Conservation (phyloP, 23 red algal genomes). For the Chondrus crispus region DNA sequence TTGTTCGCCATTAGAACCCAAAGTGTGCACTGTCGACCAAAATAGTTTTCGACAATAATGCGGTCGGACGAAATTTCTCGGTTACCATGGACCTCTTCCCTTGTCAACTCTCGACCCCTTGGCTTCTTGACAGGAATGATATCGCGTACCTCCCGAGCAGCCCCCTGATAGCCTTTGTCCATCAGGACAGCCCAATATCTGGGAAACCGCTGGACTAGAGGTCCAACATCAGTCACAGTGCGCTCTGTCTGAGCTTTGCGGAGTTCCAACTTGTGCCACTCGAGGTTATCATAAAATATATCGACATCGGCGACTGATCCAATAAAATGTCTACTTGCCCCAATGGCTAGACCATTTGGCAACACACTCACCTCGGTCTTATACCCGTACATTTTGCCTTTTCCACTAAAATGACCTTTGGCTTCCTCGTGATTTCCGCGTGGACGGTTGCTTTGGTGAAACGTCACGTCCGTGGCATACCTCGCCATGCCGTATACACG, state of each 20-base stretch:
- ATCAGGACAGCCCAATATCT: neutral
- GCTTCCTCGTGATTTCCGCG: neutral
- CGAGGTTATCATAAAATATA: neutral
- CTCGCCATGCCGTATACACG: neutral
- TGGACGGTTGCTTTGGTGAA: neutral
- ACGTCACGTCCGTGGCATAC: neutral
- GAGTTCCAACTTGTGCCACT: neutral
- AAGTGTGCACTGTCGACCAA: neutral
- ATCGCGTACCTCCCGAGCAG: neutral
- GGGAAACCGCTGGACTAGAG: neutral
- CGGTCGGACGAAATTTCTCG: neutral
- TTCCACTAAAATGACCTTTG: neutral
- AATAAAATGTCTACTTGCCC: neutral
- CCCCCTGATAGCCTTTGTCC: constrained; percentile 4
- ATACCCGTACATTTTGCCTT: neutral
- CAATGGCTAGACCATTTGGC: neutral
- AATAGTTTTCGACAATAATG: constrained; percentile 19
- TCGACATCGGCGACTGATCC: neutral
- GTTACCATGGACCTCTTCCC: neutral
- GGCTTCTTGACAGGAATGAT: constrained; percentile 17
- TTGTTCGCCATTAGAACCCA: neutral
- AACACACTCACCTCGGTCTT: neutral
- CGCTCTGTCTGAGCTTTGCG: neutral
- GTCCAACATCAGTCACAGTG: neutral
- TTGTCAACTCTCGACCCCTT: neutral